phyloP scores from a whole-genome alignment of 306 rosid species.

The Sicyos baderoa region DNA sequence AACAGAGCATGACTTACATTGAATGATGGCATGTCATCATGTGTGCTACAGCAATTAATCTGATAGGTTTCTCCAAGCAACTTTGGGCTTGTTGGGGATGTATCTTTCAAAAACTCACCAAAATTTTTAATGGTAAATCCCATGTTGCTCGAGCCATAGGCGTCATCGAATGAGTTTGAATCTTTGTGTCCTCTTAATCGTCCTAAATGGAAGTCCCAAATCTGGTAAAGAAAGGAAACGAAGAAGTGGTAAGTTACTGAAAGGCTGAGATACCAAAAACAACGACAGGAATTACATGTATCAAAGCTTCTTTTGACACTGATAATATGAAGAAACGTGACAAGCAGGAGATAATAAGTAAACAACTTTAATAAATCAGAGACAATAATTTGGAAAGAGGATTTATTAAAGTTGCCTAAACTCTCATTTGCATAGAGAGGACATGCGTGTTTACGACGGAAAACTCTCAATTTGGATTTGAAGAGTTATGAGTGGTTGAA shows the following conservation, averaged over 20 bases:
- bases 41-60: slow-evolving; percentile 28
- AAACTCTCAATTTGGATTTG: too few relatives aligned
- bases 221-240: slow-evolving; percentile 26
- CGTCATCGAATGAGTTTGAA: slow-evolving; percentile 29
- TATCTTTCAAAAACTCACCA: slow-evolving; percentile 37
- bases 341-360: not conserved
- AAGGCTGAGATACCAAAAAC: not conserved
- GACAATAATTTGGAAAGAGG: too few relatives aligned
- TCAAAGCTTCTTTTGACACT: not conserved
- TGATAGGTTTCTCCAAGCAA: slow-evolving; percentile 35
- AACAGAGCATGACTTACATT: slow-evolving; percentile 33
- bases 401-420: too few relatives aligned
- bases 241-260: not conserved
- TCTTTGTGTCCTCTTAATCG: slow-evolving; percentile 36
- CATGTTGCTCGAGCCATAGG: slow-evolving; percentile 29
- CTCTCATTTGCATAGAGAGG: too few relatives aligned
- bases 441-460: too few relatives aligned
- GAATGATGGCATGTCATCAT: slow-evolving; percentile 25
- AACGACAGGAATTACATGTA: not conserved
- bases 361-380: too few relatives aligned
- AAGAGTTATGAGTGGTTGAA: too few relatives aligned
- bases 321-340: not conserved
- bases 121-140: slow-evolving; percentile 39
- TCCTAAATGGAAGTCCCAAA: slow-evolving; percentile 62
- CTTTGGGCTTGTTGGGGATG: slow-evolving; percentile 30